These are phyloP conservation scores for Colletotrichum sp. DNA, from an alignment of 2,329 filamentous ascomycete species.

Conservation along the genomic window DNA sequence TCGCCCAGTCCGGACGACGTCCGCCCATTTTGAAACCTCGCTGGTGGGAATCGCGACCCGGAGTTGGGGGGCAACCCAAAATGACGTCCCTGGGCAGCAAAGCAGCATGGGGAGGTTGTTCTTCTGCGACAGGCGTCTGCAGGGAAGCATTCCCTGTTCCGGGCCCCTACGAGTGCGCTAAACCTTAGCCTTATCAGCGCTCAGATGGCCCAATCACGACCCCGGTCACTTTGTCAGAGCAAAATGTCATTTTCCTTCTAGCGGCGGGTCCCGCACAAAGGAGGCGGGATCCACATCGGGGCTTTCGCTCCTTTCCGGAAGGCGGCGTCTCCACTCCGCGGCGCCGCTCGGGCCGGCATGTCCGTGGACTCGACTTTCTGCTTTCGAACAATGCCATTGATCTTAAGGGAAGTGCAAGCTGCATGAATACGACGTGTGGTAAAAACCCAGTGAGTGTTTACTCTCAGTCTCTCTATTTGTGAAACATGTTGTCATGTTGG, in stretches of 20 bases:
- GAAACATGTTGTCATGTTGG: not conserved
- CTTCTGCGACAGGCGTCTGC: not conserved
- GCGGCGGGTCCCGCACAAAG: not conserved
- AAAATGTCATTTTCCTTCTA: conserved; percentile 14
- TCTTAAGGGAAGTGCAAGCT: not conserved
- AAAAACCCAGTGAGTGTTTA: rapidly evolving
- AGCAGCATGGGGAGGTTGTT: not conserved
- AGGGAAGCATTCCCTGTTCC: conserved; percentile 1
- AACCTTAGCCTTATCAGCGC: conserved; percentile 21
- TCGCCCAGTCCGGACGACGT: conserved; percentile 4
- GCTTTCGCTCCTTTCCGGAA: not conserved
- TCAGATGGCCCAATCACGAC: conserved; percentile 1
- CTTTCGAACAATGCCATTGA: not conserved
- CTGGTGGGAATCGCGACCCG: conserved; percentile 1
- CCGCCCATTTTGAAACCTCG: conserved; percentile 3
- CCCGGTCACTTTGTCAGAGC: conserved; percentile 15
- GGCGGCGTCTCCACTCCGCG: not conserved
- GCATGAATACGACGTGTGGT: not conserved
- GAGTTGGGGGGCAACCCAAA: conserved; percentile 10
- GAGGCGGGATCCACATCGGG: not conserved
- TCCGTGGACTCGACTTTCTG: not conserved
- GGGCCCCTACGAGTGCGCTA: not conserved
- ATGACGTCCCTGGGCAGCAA: not conserved
- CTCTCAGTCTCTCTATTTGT: not conserved
- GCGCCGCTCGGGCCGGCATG: not conserved